Conservation (phyloP, 768 basidiomycete genomes). For the Candolleomyces efflorescens region DNA sequence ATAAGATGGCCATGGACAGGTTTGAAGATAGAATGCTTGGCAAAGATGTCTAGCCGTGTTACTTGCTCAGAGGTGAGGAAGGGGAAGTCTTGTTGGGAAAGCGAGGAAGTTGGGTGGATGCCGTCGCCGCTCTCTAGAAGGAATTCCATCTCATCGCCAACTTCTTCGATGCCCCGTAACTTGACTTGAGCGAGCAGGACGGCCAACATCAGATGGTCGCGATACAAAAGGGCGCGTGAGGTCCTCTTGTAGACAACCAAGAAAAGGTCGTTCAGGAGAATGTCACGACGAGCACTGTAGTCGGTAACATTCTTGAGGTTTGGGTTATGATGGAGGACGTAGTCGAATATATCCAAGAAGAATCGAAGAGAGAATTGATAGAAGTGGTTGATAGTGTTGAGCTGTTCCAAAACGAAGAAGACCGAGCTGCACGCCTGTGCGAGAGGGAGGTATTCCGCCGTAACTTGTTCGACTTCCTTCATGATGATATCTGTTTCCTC, state of each 20-base stretch:
- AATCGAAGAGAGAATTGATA: constrained; percentile 97
- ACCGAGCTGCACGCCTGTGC: constrained; percentile 96
- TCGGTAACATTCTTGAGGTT: constrained; percentile 80
- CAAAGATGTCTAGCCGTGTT: constrained; percentile 63
- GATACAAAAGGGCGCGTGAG: constrained; percentile 83
- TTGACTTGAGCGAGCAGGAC: constrained; percentile 89
- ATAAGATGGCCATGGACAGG: constrained; percentile 62
- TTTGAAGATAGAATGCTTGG: constrained; percentile 73
- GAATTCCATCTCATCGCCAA: constrained; percentile 83
- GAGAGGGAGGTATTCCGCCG: constrained; percentile 88
- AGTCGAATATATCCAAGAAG: constrained; percentile 99
- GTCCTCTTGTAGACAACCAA: constrained; percentile 83
- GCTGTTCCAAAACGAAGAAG: constrained; percentile 95
- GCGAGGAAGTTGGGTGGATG: constrained; percentile 34
- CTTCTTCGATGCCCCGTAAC: constrained; percentile 73
- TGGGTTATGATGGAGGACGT: constrained; percentile 88
- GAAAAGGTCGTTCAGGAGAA: constrained; percentile 87
- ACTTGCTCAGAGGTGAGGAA: constrained; percentile 66
- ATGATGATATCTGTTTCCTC: constrained; percentile 96
- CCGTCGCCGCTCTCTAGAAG: constrained; percentile 85
- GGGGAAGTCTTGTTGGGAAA: constrained; percentile 32
- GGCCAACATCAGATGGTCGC: constrained; percentile 88
- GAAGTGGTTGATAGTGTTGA: constrained; percentile 93
- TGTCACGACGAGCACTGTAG: constrained; percentile 64
- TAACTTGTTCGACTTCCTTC: constrained; percentile 95